Evolutionary conservation across 306 rosid genomes (phyloP).

Genomic region (Trifolium pratense): DNA sequence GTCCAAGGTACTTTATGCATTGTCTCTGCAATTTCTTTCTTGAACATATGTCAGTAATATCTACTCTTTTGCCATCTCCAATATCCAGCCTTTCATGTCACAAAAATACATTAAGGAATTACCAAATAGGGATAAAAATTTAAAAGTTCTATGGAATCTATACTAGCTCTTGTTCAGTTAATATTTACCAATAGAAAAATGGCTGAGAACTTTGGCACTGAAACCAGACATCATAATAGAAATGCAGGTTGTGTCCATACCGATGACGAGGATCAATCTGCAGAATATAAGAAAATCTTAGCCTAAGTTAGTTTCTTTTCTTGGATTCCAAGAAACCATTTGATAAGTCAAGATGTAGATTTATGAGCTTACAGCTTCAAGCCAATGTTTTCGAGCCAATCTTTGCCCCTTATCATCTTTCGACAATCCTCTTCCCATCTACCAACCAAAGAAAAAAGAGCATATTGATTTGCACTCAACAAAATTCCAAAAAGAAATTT

Average conservation of each 20-base stretch:
- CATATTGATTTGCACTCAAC: constrained; percentile 19
- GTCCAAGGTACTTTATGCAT: constrained; percentile 81
- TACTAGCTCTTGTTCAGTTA: neutral
- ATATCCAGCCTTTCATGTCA: constrained; percentile 80
- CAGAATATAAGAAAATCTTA: constrained; percentile 17
- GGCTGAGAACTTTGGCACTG: constrained; percentile 68
- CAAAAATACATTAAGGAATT: constrained; percentile 25
- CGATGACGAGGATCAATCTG: constrained; percentile 98
- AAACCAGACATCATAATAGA: constrained; percentile 82
- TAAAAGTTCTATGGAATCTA: neutral
- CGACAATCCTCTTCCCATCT: constrained; percentile 84
- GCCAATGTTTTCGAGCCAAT: constrained; percentile 85
- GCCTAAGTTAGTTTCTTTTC: constrained; percentile 1
- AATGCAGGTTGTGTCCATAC: constrained; percentile 82
- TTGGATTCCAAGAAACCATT: constrained; percentile 31
- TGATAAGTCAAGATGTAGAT: constrained; percentile 7
- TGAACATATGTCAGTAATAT: constrained; percentile 48
- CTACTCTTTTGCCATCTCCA: constrained; percentile 77
- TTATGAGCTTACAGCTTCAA: constrained; percentile 78
- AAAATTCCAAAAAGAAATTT: neutral
- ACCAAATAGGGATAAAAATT: neutral
- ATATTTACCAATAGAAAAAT: constrained; percentile 80
- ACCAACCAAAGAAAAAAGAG: constrained; percentile 31
- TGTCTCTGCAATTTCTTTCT: constrained; percentile 60
- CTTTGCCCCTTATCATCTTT: constrained; percentile 76